phyloP scores from a whole-genome alignment of 495 filamentous ascomycete genomes.

The Tetracladium setigerum region DNA sequence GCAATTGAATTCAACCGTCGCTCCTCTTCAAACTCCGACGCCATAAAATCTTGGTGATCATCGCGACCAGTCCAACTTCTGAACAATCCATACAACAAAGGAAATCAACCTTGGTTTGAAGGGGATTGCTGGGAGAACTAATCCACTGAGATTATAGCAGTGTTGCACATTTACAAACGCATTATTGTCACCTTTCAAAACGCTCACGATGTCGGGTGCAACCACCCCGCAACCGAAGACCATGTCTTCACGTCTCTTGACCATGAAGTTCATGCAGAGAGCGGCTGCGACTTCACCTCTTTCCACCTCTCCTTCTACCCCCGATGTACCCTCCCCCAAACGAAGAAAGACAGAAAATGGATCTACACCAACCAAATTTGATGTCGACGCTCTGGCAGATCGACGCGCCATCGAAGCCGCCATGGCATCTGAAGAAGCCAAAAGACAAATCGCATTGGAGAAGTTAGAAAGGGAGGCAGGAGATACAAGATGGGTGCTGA shows the following conservation, averaged over 20 bases:
- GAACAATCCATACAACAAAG: background rate
- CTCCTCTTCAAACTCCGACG: background rate
- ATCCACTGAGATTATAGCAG: background rate
- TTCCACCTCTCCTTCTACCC: conserved; percentile 30
- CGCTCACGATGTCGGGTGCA: conserved; percentile 13
- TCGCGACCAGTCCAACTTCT: background rate
- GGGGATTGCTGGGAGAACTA: background rate
- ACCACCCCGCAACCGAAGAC: conserved; percentile 35
- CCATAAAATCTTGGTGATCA: too few species aligned
- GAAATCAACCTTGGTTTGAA: background rate
- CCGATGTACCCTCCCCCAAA: conserved; percentile 39
- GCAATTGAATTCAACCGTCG: background rate
- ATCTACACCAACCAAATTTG: conserved; percentile 12
- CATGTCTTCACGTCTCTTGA: conserved; percentile 85
- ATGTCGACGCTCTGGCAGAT: conserved; percentile 30
- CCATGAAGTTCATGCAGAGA: conserved; percentile 99
- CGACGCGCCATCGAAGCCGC: conserved; percentile 56
- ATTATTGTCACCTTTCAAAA: background rate
- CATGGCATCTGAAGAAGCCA: conserved; percentile 65
- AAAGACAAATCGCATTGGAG: conserved; percentile 61
- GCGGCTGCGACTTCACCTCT: conserved; percentile 51
- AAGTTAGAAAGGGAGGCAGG: conserved; percentile 65
- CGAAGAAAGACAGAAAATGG: conserved; percentile 38
- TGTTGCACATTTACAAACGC: background rate
- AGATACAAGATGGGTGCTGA: conserved; percentile 84